These are phyloP conservation scores for Tolypocladium amazonense DNA, from an alignment of 2,329 filamentous ascomycete genomes.

Conservation along the genomic window DNA sequence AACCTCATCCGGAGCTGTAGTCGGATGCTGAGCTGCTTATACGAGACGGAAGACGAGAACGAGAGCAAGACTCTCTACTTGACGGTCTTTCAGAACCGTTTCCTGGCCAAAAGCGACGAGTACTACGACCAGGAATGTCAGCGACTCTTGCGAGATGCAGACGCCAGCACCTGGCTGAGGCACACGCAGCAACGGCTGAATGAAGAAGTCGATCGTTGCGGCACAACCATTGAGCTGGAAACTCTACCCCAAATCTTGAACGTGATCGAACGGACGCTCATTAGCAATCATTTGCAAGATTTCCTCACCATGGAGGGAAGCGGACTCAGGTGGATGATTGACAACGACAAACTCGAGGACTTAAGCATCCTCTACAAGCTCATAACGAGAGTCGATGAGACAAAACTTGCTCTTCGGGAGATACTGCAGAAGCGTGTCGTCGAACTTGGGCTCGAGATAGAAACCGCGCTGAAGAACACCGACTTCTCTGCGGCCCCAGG, in stretches of 20 bases:
- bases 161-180: conserved; percentile 73
- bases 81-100: conserved; percentile 70
- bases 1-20: conserved; percentile 72
- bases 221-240: conserved; percentile 64
- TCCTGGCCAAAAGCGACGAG: conserved; percentile 55
- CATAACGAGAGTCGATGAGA: conserved; percentile 64
- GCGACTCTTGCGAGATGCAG: conserved; percentile 61
- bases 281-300: conserved; percentile 65
- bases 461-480: conserved; percentile 51
- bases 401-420: conserved; percentile 58
- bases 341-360: conserved; percentile 74
- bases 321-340: conserved; percentile 80
- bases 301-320: conserved; percentile 77
- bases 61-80: conserved; percentile 76
- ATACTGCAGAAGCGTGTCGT: conserved; percentile 67
- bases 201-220: conserved; percentile 76
- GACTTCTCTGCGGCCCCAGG: conserved; percentile 35
- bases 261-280: conserved; percentile 74
- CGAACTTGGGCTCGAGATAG: conserved; percentile 74
- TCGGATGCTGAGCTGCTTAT: conserved; percentile 82
- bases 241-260: conserved; percentile 63
- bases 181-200: conserved; percentile 62
- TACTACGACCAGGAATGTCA: conserved; percentile 75
- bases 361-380: conserved; percentile 73
- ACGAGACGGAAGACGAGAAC: conserved; percentile 68